Percentiles rank a stretch among this genome's conserved stretches.
Evolutionary conservation across 129 eudicot species (phyloP).

Genomic region (Flaveria ramosissima): DNA sequence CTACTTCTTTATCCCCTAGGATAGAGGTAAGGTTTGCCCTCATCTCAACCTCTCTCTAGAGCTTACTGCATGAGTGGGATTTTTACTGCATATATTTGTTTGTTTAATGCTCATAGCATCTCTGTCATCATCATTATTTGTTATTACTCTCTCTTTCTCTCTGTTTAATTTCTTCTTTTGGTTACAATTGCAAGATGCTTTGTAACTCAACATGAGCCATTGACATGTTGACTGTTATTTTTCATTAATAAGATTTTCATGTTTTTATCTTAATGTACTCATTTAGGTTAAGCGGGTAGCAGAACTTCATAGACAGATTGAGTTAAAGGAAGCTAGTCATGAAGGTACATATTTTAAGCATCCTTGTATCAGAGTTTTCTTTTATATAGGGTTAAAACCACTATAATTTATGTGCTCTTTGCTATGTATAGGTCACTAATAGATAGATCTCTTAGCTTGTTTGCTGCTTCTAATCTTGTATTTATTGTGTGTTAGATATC

Average conservation of each 20-base stretch:
- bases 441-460: not conserved
- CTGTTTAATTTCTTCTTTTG: not conserved
- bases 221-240: not conserved
- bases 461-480: not conserved
- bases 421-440: conserved; percentile 11
- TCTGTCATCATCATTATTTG: not conserved
- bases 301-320: conserved; percentile 65
- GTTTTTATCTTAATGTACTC: not conserved
- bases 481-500: not conserved
- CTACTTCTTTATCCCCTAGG: too few species aligned
- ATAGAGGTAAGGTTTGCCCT: too few species aligned
- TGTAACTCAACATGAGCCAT: conserved; percentile 4
- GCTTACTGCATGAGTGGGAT: too few species aligned
- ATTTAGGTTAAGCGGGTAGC: conserved; percentile 63
- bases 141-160: conserved; percentile 7
- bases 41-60: too few species aligned
- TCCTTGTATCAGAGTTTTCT: conserved; percentile 18
- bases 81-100: too few species aligned
- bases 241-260: conserved; percentile 14
- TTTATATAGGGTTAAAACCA: conserved; percentile 3
- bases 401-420: not conserved
- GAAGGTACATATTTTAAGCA: conserved; percentile 56
- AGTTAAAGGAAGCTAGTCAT: conserved; percentile 60
- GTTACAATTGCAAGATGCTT: conserved; percentile 1
- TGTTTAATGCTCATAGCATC: not conserved